Percentiles rank a stretch among this genome's conserved stretches.
Conservation (phyloP, 2,329 filamentous ascomycete species). For the Ceratocystiopsis sp. region DNA sequence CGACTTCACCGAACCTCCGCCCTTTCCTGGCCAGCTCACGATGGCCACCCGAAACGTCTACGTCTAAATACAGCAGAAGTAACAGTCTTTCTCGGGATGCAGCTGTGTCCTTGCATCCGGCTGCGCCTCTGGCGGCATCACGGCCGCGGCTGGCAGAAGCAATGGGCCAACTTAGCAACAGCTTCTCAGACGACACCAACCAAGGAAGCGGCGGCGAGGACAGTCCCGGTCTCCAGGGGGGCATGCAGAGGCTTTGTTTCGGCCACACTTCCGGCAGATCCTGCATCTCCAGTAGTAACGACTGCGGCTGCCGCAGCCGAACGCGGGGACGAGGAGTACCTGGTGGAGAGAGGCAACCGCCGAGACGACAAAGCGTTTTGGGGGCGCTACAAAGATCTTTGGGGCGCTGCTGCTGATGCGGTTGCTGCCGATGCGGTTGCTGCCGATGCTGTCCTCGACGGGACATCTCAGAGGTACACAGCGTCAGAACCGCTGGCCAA, state of each 20-base stretch:
- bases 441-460: too few species aligned
- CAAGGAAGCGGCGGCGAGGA: too few species aligned
- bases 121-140: constrained; percentile 4
- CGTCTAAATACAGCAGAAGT: neutral
- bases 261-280: too few species aligned
- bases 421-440: neutral
- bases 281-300: neutral
- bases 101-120: constrained; percentile 5
- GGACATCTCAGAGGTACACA: too few species aligned
- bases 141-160: neutral
- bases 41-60: too few species aligned
- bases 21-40: too few species aligned
- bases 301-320: neutral
- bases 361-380: neutral
- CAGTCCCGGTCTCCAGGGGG: too few species aligned
- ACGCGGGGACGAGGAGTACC: neutral
- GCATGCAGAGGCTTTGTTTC: too few species aligned
- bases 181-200: too few species aligned
- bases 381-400: constrained; percentile 4
- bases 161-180: neutral
- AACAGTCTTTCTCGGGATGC: constrained; percentile 1
- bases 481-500: too few species aligned
- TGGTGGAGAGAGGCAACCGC: neutral
- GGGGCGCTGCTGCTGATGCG: constrained; percentile 1
- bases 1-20: too few species aligned